A percentile compares a stretch with the other conserved stretches of the same genome.
Evolutionary conservation across 805 yeast genomes (phyloP).

Genomic region (Middelhovenomyces tepae): DNA sequence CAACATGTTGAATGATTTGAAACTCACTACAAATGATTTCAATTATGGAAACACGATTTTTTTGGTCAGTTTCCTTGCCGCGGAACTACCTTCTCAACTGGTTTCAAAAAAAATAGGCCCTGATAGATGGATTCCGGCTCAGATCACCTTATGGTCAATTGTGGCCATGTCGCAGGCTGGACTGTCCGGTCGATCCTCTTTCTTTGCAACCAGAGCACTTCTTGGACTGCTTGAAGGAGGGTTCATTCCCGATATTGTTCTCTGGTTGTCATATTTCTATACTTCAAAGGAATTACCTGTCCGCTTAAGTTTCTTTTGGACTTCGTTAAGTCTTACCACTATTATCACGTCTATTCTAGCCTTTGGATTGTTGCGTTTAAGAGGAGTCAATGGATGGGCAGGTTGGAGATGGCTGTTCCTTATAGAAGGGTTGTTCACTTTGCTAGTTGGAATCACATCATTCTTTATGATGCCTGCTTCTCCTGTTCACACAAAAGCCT

Average conservation of each 20-base stretch:
- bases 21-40: slow-evolving; percentile 46
- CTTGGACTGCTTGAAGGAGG: slow-evolving; percentile 61
- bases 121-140: slow-evolving; percentile 55
- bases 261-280: slow-evolving; percentile 62
- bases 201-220: slow-evolving; percentile 40
- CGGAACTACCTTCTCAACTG: slow-evolving; percentile 63
- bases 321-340: slow-evolving; percentile 41
- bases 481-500: slow-evolving; percentile 44
- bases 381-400: slow-evolving; percentile 35
- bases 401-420: slow-evolving; percentile 66
- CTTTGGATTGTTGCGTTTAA: slow-evolving; percentile 44
- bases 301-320: slow-evolving; percentile 53
- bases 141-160: slow-evolving; percentile 47
- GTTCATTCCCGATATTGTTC: slow-evolving; percentile 53
- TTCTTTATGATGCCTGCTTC: slow-evolving; percentile 48
- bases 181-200: slow-evolving; percentile 34
- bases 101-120: slow-evolving; percentile 57
- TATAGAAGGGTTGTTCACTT: slow-evolving; percentile 53
- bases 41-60: slow-evolving; percentile 54
- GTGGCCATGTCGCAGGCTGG: slow-evolving; percentile 47
- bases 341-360: slow-evolving; percentile 42
- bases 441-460: slow-evolving; percentile 41
- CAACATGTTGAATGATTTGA: slow-evolving; percentile 42
- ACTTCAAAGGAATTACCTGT: slow-evolving; percentile 49
- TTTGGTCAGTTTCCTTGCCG: slow-evolving; percentile 43